Base-by-base conservation (phyloP, 805 yeast genomes). In the Starmerella bacillaris region DNA sequence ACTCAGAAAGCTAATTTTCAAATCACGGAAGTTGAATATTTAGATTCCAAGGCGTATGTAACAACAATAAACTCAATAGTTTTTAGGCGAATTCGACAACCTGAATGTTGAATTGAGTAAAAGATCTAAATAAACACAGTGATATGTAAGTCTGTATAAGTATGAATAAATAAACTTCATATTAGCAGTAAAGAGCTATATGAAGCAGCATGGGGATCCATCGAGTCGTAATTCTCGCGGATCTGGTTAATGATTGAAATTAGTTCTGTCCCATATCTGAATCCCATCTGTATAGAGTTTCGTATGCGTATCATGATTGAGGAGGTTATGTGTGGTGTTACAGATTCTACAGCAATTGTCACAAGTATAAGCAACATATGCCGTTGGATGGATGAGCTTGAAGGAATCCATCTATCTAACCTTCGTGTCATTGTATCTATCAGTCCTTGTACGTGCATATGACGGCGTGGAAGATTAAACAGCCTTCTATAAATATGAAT, bases 401-500 rank as follows among this genome's bases (percentile, higher is more conserved):
- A 54, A 15, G 62, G 65, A 5, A 73, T 60, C 36, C 61, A 51
- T 0, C 52, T 45, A 24, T 53, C 56, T 2, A 66, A 42, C 2
- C 64, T 45, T 4, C 43, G 42, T 2, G 61, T 58, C 40, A 68
- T 60, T 12, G 59, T 60, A 6, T 44, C 37, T 16, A 68, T 67
- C 26, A 68, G 43, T 6, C 64, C 60, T 44, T 68, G 75, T 11
- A 74, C 65, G 3, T 65, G 37, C 1, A 49, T 46, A 21, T 74
- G 67, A 7, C 50, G 49, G 17, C 64, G 46, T 0, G 73, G 70
- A 2, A 70, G 46, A 19, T 50, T 45, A 14, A 73, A 51, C 1
- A 70, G 75, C 14, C 80, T 54, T 21, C 78, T 54, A 43, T 70
- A 70, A 7, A 74, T 48, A 40, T 70, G 73, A 21, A 73, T 57